Evolutionary conservation across 2,329 filamentous ascomycete species (phyloP).

Genomic region (Cytospora leucostoma): DNA sequence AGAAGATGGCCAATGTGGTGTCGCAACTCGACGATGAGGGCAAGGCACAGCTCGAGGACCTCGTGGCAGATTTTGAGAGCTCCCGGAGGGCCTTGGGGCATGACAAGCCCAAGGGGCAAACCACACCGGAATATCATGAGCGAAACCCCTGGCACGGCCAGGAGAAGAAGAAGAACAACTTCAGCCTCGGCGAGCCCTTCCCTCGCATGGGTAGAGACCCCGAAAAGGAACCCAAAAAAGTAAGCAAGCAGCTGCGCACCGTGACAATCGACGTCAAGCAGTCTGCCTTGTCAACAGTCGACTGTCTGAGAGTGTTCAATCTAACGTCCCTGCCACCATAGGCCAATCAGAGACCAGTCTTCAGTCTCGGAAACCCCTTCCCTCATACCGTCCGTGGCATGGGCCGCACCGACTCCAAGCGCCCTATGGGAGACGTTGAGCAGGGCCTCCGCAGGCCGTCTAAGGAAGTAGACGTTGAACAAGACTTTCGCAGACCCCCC

Average conservation of each 20-base stretch:
- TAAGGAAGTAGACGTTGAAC: slow-evolving; percentile 1
- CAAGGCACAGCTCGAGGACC: slow-evolving; percentile 12
- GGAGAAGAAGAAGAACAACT: slow-evolving; percentile 31
- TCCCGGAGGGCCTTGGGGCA: neutral
- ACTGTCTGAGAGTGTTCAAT: neutral
- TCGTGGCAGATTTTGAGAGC: slow-evolving; percentile 15
- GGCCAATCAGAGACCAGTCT: slow-evolving; percentile 30
- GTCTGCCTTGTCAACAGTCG: neutral
- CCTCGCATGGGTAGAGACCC: slow-evolving; percentile 26
- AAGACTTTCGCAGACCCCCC: slow-evolving; percentile 7
- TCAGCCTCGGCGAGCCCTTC: slow-evolving; percentile 32
- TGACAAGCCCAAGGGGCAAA: slow-evolving; percentile 13
- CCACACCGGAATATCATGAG: slow-evolving; percentile 28
- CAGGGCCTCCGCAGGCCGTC: slow-evolving; percentile 12
- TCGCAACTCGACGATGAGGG: slow-evolving; percentile 21
- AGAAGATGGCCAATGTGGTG: slow-evolving; percentile 16
- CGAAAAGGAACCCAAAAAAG: neutral
- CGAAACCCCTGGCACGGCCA: slow-evolving; percentile 34
- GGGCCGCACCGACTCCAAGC: neutral
- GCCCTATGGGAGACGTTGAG: slow-evolving; percentile 20
- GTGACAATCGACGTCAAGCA: neutral
- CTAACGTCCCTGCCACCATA: neutral
- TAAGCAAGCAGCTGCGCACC: neutral
- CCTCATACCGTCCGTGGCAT: slow-evolving; percentile 29
- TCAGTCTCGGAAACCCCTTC: slow-evolving; percentile 32